Evolutionary conservation across 345 rosid species (phyloP).

Genomic region (Dipteronia dyeriana): DNA sequence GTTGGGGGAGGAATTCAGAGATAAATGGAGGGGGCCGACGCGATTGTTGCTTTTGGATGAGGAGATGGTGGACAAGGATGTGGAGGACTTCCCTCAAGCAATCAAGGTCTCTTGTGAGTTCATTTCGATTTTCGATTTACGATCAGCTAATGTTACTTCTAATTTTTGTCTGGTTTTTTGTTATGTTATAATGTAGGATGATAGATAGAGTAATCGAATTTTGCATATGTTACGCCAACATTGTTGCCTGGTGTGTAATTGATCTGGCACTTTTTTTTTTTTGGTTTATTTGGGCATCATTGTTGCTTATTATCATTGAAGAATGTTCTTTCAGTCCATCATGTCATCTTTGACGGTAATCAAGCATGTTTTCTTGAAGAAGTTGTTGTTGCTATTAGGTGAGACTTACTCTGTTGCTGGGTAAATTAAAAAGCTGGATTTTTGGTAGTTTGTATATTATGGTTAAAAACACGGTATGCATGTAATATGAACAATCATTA

Average conservation of each 20-base stretch:
- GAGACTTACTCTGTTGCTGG: background rate
- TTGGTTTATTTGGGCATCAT: too few relatives aligned
- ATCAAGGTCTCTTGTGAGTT: conserved; percentile 60
- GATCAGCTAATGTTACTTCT: background rate
- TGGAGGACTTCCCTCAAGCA: conserved; percentile 78
- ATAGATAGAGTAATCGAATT: background rate
- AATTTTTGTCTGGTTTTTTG: background rate
- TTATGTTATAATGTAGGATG: background rate
- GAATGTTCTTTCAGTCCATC: too few relatives aligned
- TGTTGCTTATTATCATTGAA: too few relatives aligned
- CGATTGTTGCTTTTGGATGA: conserved; percentile 92
- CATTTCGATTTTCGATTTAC: background rate
- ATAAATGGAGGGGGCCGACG: conserved; percentile 79
- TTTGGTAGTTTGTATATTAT: background rate
- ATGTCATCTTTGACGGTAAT: too few relatives aligned
- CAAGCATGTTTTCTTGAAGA: too few relatives aligned
- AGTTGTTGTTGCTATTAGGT: background rate
- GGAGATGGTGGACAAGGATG: conserved; percentile 43
- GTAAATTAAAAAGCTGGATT: background rate
- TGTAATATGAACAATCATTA: background rate
- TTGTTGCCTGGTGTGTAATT: too few relatives aligned
- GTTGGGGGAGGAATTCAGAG: conserved; percentile 64
- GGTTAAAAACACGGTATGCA: background rate
- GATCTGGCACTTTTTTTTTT: too few relatives aligned
- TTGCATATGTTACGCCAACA: too few relatives aligned